Percentiles rank a stretch among this genome's conserved stretches.
Evolutionary conservation across 176 grass and related monocot genomes (phyloP).

Genomic region (Carex littledalei): DNA sequence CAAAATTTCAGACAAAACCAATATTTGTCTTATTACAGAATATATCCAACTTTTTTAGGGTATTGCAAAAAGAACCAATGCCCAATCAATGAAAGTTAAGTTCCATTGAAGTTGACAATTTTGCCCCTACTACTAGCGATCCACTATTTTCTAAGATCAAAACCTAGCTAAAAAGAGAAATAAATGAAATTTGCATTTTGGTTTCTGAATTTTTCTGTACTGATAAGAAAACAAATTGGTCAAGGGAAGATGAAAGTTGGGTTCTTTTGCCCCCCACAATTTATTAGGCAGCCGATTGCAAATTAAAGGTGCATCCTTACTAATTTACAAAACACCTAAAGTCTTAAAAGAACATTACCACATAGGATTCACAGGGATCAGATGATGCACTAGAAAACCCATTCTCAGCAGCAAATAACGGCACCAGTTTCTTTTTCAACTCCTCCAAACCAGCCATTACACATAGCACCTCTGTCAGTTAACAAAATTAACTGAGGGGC

Average conservation of each 20-base stretch:
- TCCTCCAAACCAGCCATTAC: conserved; percentile 82
- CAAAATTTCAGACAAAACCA: background rate
- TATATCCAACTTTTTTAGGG: background rate
- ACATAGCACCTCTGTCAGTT: background rate
- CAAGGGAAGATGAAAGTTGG: background rate
- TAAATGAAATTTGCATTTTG: background rate
- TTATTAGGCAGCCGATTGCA: background rate
- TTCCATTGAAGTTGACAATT: background rate
- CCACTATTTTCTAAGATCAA: background rate
- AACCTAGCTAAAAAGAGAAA: background rate
- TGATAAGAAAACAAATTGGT: background rate
- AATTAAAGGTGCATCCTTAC: background rate
- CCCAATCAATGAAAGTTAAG: background rate
- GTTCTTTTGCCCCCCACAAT: background rate
- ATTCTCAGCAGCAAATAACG: conserved; percentile 61
- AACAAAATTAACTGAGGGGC: background rate
- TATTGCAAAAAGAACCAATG: background rate
- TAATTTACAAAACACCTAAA: background rate
- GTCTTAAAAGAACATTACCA: conserved; percentile 32
- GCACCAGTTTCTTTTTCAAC: conserved; percentile 78
- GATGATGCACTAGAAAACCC: conserved; percentile 29
- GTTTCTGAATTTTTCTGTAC: background rate
- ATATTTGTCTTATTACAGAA: background rate
- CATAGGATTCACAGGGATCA: conserved; percentile 55
- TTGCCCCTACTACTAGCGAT: background rate